These are phyloP conservation scores for Clathrospora elynae DNA, from an alignment of 2,329 filamentous ascomycete species.

Conservation along the genomic window DNA sequence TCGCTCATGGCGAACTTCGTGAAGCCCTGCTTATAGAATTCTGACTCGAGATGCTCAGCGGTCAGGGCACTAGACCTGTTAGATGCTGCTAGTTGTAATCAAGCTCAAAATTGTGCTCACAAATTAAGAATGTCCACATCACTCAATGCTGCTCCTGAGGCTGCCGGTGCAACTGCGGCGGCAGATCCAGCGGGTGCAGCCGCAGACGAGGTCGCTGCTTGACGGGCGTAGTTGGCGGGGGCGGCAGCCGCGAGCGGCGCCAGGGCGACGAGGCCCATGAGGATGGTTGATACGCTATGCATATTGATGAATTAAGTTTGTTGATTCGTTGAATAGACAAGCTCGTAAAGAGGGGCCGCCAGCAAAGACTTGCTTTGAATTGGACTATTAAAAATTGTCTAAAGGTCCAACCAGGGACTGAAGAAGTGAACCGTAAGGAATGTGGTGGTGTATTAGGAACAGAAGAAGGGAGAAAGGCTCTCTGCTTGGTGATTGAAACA, in stretches of 20 bases:
- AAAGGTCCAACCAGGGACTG: constrained; percentile 50
- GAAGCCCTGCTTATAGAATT: constrained; percentile 75
- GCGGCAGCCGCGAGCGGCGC: constrained; percentile 42
- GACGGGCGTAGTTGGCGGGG: constrained; percentile 36
- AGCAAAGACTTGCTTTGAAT: constrained; percentile 49
- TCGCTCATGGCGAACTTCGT: constrained; percentile 67
- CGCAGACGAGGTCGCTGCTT: too few relatives aligned
- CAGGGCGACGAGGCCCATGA: constrained; percentile 45
- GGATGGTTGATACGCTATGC: constrained; percentile 45
- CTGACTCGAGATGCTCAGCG: constrained; percentile 74
- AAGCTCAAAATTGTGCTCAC: constrained; percentile 44
- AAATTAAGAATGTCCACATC: constrained; percentile 61
- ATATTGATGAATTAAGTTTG: constrained; percentile 43
- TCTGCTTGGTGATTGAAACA: constrained; percentile 47
- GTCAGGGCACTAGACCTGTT: constrained; percentile 66
- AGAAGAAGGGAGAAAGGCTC: constrained; percentile 38
- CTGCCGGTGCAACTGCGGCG: constrained; percentile 27
- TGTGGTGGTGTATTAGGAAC: constrained; percentile 46
- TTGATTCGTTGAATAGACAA: constrained; percentile 28
- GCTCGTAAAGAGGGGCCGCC: constrained; percentile 35
- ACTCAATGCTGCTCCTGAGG: constrained; percentile 45
- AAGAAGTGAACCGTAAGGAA: constrained; percentile 46
- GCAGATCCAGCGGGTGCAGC: too few relatives aligned
- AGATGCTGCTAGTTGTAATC: constrained; percentile 30
- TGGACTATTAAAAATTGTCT: constrained; percentile 44